Base-by-base conservation (phyloP, 1,139 yeast species). In the Protomyces macrosporus region DNA sequence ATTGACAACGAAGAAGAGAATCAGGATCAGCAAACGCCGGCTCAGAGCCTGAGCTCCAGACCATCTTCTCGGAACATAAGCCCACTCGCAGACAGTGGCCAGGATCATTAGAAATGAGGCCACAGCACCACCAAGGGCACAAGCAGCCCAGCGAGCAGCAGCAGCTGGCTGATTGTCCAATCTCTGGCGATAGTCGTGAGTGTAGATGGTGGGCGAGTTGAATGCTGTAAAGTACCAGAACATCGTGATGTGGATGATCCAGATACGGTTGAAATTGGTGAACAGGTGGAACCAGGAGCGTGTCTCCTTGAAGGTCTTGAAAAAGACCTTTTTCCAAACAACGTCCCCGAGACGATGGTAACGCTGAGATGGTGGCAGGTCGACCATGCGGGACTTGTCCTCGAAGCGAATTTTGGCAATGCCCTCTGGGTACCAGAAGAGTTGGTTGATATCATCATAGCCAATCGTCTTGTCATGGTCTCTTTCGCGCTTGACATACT, bases 391-490 rank as follows among this genome's bases (percentile, higher is more conserved):
- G 42, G 96, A 81, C 69, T 96, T 96, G 75, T 93, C 98, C 74
- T 87, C 91, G 73, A 91, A 84, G 60, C 87, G 83, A 73, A 93
- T 91, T 78, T 95, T 87, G 67, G 95, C 88, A 71, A 93, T 88
- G 81, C 98, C 99, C 78, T 93, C 98, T 53, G 98, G 98, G 78
- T 93, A 95, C 98, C 99, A 93, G 79, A 93, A 93, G 72, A 93
- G 83, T 81, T 95, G 99, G 78, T 95, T 93, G 67, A 93, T 95
- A 80, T 95, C 98, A 80, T 93, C 99, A 76, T 93, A 93, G 76
- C 98, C 98, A 74, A 93, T 86, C 70, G 93, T 84, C 74, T 88
- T 83, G 80, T 90, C 88, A 79, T 95, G 98, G 77, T 93, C 98
- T 72, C 83, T 88, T 81, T 93, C 98, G 76, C 99, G 91, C 79